These are phyloP conservation scores for Monascus purpureus DNA, from an alignment of 495 filamentous ascomycete species.

Conservation along the genomic window DNA sequence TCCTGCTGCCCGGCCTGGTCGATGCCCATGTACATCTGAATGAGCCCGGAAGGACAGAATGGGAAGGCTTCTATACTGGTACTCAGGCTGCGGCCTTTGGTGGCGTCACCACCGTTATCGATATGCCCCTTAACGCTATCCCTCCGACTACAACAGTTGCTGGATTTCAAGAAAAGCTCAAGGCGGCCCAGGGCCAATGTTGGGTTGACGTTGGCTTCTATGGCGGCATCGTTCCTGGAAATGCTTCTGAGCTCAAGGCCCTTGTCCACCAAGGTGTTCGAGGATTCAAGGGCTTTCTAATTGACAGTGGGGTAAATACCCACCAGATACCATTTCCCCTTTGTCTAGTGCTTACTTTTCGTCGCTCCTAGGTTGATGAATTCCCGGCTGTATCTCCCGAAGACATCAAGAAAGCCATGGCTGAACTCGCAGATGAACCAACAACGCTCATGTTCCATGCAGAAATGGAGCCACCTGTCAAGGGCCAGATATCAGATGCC, in stretches of 20 bases:
- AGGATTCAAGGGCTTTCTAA: slow-evolving; percentile 96
- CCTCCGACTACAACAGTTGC: slow-evolving; percentile 86
- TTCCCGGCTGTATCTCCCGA: slow-evolving; percentile 76
- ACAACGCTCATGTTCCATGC: slow-evolving; percentile 98
- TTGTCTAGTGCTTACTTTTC: slow-evolving; percentile 2
- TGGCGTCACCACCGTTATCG: slow-evolving; percentile 93
- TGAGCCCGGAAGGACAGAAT: slow-evolving; percentile 93
- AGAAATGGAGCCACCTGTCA: slow-evolving; percentile 90
- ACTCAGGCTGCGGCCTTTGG: slow-evolving; percentile 90
- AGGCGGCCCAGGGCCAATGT: slow-evolving; percentile 76
- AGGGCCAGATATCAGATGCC: slow-evolving; percentile 55
- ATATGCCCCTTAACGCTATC: slow-evolving; percentile 97
- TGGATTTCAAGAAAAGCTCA: slow-evolving; percentile 70
- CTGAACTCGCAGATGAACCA: slow-evolving; percentile 55
- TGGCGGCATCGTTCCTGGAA: slow-evolving; percentile 88
- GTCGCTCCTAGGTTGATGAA: slow-evolving; percentile 59
- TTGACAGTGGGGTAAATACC: slow-evolving; percentile 78
- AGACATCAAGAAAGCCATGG: slow-evolving; percentile 71
- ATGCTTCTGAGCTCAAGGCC: slow-evolving; percentile 61
- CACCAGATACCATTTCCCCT: slow-evolving; percentile 2
- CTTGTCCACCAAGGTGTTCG: slow-evolving; percentile 76
- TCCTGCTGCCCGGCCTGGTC: slow-evolving; percentile 83
- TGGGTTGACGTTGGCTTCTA: slow-evolving; percentile 99
- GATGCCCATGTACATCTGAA: slow-evolving; percentile 98
- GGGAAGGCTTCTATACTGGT: slow-evolving; percentile 94